Evolutionary conservation across 768 basidiomycete species (phyloP), one percentile per base, ranked within the genome.

Genomic region (Serpula lacrymans): DNA sequence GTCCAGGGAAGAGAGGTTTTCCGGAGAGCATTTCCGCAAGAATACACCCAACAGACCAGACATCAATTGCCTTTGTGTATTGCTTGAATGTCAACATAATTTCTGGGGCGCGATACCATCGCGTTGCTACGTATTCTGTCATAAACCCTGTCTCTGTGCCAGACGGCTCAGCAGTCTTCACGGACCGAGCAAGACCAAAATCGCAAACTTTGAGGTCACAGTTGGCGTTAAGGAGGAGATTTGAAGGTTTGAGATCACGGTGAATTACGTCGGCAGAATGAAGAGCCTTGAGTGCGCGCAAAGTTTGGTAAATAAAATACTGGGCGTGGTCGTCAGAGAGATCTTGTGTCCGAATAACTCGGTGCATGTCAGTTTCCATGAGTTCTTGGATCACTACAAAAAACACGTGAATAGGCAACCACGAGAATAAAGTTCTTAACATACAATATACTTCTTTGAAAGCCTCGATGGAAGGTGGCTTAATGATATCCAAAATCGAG

Each of bases 71-170:
- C 69, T 93, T 93, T 37, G 94, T 95, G 68, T 99, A 99, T 61
- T 96, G 88, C 60, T 96, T 95, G 75, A 97, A 98, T 8, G 93
- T 96, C 37, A 99, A 75, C 96, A 99, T 99, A 68, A 99, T 94
- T 62, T 99, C 96, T 1, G 96, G 96, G 0, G 96, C 96, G 26
- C 96, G 82, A 58, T 98, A 99, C 96, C 96, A 99, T 52, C 96
- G 75, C 18, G 96, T 98, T 2, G 96, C 95, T 35, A 99, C 96
- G 56, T 94, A 95, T 80, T 92, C 89, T 2, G 91, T 95, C 91
- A 94, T 92, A 69, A 92, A 93, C 5, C 83, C 83, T 5, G 77
- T 88, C 52, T 88, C 86, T 6, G 85, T 88, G 17, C 86, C 88
- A 11, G 82, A 84, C 0, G 86, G 84, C 59, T 88, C 86, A 4